Evolutionary conservation across 768 basidiomycete genomes (phyloP).

Genomic region (Leccinum subgranulosum): DNA sequence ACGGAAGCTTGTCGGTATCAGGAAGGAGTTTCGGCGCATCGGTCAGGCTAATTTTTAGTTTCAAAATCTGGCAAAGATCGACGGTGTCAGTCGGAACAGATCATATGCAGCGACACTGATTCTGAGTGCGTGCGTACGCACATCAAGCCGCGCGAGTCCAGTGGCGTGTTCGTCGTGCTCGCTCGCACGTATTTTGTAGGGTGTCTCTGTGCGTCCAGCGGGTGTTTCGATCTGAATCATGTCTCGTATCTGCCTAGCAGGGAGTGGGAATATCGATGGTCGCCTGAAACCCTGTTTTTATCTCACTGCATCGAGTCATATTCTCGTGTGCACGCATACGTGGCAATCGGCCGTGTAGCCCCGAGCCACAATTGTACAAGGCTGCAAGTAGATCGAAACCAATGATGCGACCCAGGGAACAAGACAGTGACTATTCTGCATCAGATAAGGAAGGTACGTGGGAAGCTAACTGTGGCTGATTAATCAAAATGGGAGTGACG

Average conservation of each 20-base stretch:
- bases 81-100: not conserved
- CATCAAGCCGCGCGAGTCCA: constrained; percentile 13
- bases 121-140: constrained; percentile 5
- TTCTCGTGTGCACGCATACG: not conserved
- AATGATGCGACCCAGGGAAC: not conserved
- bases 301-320: not conserved
- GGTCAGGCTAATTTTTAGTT: constrained; percentile 46
- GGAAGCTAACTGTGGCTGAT: too few relatives aligned
- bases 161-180: not conserved
- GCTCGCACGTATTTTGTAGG: not conserved
- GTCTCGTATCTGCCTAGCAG: not conserved
- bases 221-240: constrained; percentile 4
- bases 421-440: too few relatives aligned
- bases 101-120: not conserved
- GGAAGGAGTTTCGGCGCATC: constrained; percentile 51
- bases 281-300: not conserved
- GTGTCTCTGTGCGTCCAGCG: not conserved
- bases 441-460: too few relatives aligned
- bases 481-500: constrained; percentile 37
- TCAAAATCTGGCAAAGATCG: constrained; percentile 44
- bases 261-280: not conserved
- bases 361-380: not conserved
- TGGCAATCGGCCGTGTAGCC: not conserved
- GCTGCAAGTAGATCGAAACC: not conserved
- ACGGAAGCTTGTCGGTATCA: constrained; percentile 43